Conservation (phyloP, 2,329 filamentous ascomycete species). For the Trichoderma sp. region DNA sequence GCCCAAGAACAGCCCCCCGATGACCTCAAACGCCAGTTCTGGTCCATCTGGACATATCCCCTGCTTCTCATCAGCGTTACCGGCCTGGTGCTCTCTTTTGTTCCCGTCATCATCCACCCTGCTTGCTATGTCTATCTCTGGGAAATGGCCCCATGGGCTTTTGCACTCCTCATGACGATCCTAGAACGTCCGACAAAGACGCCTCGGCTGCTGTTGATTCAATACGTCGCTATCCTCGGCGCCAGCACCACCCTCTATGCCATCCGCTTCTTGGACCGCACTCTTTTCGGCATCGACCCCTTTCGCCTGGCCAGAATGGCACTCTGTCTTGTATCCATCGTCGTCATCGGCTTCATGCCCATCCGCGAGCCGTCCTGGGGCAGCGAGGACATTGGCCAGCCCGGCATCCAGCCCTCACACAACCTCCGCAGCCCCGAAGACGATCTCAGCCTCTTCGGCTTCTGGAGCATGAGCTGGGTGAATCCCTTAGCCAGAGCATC, state of each 20-base stretch:
- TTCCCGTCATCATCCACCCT: constrained; percentile 37
- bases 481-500: constrained; percentile 69
- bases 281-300: constrained; percentile 28
- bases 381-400: constrained; percentile 36
- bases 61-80: constrained; percentile 38
- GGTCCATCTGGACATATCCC: constrained; percentile 44
- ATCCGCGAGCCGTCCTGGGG: constrained; percentile 42
- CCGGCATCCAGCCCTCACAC: constrained; percentile 33
- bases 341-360: constrained; percentile 42
- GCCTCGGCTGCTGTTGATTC: constrained; percentile 43
- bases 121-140: constrained; percentile 35
- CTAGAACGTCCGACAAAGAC: constrained; percentile 45
- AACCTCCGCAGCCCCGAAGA: constrained; percentile 74
- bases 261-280: constrained; percentile 35
- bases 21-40: constrained; percentile 34
- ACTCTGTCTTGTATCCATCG: constrained; percentile 33
- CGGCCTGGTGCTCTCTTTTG: constrained; percentile 40
- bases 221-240: constrained; percentile 42
- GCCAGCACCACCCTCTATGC: constrained; percentile 38
- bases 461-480: constrained; percentile 85
- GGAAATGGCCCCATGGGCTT: constrained; percentile 45
- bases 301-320: constrained; percentile 32
- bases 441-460: constrained; percentile 76
- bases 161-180: constrained; percentile 40
- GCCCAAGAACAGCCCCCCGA: constrained; percentile 42